Evolutionary conservation across 257 asterid species (phyloP).

Genomic region (Lantana camara): DNA sequence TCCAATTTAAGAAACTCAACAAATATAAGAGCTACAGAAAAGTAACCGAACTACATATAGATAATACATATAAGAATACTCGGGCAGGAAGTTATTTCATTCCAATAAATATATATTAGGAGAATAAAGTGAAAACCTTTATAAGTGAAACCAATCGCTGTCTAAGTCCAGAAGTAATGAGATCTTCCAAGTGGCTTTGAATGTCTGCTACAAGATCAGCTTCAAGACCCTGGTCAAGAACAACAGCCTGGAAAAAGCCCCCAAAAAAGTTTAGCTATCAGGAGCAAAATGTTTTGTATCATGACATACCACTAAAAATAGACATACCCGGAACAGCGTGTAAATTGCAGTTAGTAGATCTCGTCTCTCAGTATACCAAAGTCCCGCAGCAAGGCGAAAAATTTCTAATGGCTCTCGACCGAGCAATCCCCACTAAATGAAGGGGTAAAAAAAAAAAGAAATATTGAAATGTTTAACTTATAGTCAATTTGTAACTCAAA

Average conservation of each 20-base stretch:
- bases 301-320: slow-evolving; percentile 31
- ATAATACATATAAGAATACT: slow-evolving; percentile 19
- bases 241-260: slow-evolving; percentile 70
- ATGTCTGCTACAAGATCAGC: slow-evolving; percentile 77
- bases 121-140: slow-evolving; percentile 54
- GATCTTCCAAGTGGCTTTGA: slow-evolving; percentile 73
- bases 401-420: slow-evolving; percentile 90
- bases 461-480: neutral
- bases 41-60: slow-evolving; percentile 4
- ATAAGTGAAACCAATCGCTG: slow-evolving; percentile 67
- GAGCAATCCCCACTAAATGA: slow-evolving; percentile 76
- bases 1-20: slow-evolving; percentile 7
- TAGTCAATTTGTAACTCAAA: slow-evolving; percentile 18
- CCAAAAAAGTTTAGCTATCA: slow-evolving; percentile 1
- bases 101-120: slow-evolving; percentile 14
- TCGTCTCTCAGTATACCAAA: slow-evolving; percentile 95
- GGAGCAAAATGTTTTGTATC: neutral
- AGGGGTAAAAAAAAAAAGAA: slow-evolving; percentile 11
- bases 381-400: slow-evolving; percentile 87
- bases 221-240: slow-evolving; percentile 87
- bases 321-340: slow-evolving; percentile 74
- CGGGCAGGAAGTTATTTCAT: slow-evolving; percentile 13
- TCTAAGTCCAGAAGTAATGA: slow-evolving; percentile 73
- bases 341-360: slow-evolving; percentile 84
- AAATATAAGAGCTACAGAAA: slow-evolving; percentile 10